phyloP scores from a whole-genome alignment of 331 rosid genomes.

The Phaseolus coccineus region DNA sequence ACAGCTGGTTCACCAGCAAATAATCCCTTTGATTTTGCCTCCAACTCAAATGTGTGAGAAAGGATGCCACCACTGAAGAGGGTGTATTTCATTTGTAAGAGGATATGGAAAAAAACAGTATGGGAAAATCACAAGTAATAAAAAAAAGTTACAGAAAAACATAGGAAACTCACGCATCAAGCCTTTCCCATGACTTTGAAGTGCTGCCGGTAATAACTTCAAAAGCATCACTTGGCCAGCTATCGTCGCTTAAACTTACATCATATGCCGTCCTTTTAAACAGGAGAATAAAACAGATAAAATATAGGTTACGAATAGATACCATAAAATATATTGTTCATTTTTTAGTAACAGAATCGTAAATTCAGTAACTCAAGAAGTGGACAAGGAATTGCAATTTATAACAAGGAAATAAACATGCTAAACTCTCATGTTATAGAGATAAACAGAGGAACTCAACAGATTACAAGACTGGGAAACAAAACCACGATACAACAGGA shows the following conservation, averaged over 20 bases:
- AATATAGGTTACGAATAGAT: slow-evolving; percentile 6
- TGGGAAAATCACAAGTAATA: slow-evolving; percentile 21
- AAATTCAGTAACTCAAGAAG: slow-evolving; percentile 1
- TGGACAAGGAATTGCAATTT: neutral
- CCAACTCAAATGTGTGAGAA: slow-evolving; percentile 88
- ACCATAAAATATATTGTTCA: neutral
- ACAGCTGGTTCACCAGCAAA: slow-evolving; percentile 82
- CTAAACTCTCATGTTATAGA: neutral
- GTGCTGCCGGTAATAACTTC: slow-evolving; percentile 69
- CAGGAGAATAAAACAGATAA: slow-evolving; percentile 12
- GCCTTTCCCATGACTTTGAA: slow-evolving; percentile 92
- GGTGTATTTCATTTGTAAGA: slow-evolving; percentile 18
- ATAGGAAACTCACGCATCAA: slow-evolving; percentile 79
- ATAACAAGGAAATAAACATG: neutral
- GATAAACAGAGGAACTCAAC: slow-evolving; percentile 5
- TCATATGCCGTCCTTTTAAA: slow-evolving; percentile 86
- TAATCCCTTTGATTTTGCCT: slow-evolving; percentile 75
- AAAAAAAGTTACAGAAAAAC: slow-evolving; percentile 12
- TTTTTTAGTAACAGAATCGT: slow-evolving; percentile 5
- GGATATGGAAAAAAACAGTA: slow-evolving; percentile 5
- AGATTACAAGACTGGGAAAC: neutral
- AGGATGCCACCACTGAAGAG: slow-evolving; percentile 74
- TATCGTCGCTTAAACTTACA: slow-evolving; percentile 78
- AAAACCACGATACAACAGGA: slow-evolving; percentile 8
- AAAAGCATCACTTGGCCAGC: slow-evolving; percentile 79